Percentiles rank a stretch among this genome's conserved stretches.
These are phyloP conservation scores for Colletotrichum sp. DNA, from an alignment of 2,329 filamentous ascomycete genomes.

Conservation along the genomic window DNA sequence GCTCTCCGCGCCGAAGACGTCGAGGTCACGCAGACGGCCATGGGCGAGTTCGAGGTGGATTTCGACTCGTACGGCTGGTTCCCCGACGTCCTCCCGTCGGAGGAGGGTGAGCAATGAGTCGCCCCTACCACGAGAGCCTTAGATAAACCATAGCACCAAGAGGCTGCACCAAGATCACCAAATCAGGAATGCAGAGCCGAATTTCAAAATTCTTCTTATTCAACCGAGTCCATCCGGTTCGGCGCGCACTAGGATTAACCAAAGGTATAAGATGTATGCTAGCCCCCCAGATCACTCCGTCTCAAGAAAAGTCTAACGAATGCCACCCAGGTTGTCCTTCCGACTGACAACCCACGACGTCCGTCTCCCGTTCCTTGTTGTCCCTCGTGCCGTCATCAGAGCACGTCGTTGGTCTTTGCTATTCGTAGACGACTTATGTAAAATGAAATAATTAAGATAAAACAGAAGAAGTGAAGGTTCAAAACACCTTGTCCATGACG, in stretches of 20 bases:
- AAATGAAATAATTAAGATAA: conserved; percentile 5
- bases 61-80: conserved; percentile 62
- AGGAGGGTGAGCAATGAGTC: conserved; percentile 28
- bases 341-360: neutral
- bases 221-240: neutral
- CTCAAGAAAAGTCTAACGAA: neutral
- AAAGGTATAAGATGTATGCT: conserved; percentile 7
- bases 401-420: conserved; percentile 7
- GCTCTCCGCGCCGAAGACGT: conserved; percentile 59
- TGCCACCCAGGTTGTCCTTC: neutral
- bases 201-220: conserved; percentile 6
- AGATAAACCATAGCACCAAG: too few species aligned
- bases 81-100: conserved; percentile 53
- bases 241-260: conserved; percentile 12
- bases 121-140: too few species aligned
- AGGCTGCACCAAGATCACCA: too few species aligned
- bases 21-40: conserved; percentile 48
- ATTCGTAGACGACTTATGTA: conserved; percentile 14
- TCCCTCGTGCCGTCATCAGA: conserved; percentile 16
- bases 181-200: neutral
- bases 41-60: conserved; percentile 59
- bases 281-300: neutral
- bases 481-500: neutral
- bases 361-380: neutral
- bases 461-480: neutral